Evolutionary conservation across 371 early-diverging fungal genomes (phyloP), one percentile per base, ranked within the genome.

Genomic region (Lichtheimia ornata): DNA sequence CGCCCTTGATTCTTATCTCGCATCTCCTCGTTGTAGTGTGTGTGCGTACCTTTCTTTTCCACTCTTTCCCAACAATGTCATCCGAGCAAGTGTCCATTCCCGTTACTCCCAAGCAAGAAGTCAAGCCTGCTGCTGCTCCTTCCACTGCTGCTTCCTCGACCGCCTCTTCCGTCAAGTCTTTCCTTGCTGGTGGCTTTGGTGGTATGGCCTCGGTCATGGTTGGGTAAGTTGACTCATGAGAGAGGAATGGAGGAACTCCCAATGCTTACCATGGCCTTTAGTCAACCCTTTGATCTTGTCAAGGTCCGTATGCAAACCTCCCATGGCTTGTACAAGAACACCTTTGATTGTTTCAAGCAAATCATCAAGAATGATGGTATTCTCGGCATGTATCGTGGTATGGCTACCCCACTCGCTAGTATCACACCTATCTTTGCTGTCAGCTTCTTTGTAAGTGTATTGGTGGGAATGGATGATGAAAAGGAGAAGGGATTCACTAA

Each of bases 361-460:
- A 95, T 94, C 22, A 68, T 97, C 50, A 91, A 86, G 72, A 82
- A 86, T 30, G 97, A 95, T 77, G 99, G 99, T 43, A 56, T 95
- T 51, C 73, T 87, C 20, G 97, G 97, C 64, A 81, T 96, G 59
- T 98, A 98, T 83, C 90, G 94, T 53, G 99, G 99, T 61, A 90
- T 97, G 88, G 81, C 92, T 5, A 91, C 97, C 6, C 95, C 96
- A 24, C 77, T 98, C 25, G 86, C 94, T 58, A 96, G 96, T 59
- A 90, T 94, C 18, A 93, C 95, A 24, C 99, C 98, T 50, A 94
- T 96, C 74, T 98, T 95, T 71, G 95, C 97, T 47, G 87, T 94
- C 60, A 91, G 91, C 69, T 96, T 97, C 85, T 97, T 42, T 22
- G 56, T 56, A 43, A 56, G 56, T 42, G 11, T 7, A 54, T 27